Evolutionary conservation across 2,329 filamentous ascomycete genomes (phyloP).

Genomic region (Orbilia ellipsospora): DNA sequence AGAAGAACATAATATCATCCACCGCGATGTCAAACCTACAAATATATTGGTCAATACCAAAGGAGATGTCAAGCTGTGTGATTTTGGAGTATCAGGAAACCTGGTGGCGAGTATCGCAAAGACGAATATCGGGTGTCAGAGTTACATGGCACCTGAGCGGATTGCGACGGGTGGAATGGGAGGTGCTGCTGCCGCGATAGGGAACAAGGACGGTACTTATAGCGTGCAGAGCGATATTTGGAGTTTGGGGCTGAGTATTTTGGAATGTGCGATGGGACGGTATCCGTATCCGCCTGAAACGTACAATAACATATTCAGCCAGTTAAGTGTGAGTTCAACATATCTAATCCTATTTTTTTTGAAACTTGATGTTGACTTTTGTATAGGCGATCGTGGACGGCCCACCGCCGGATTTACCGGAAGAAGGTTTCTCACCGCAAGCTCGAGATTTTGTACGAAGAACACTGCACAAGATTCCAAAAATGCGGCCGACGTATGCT

Average conservation of each 20-base stretch:
- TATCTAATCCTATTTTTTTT: conserved; percentile 4
- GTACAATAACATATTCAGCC: conserved; percentile 97
- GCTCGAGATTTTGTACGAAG: conserved; percentile 87
- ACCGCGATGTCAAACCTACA: conserved; percentile 98
- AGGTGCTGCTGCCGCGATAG: conserved; percentile 68
- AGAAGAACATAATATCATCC: conserved; percentile 98
- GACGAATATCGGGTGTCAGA: conserved; percentile 98
- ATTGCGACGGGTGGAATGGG: conserved; percentile 87
- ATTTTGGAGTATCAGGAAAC: conserved; percentile 97
- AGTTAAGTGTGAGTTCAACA: conserved; percentile 81
- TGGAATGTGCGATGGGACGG: conserved; percentile 92
- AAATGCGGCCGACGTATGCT: conserved; percentile 90
- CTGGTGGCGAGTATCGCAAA: conserved; percentile 96
- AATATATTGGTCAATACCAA: conserved; percentile 92
- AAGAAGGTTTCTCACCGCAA: conserved; percentile 78
- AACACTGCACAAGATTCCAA: conserved; percentile 92
- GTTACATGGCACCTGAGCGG: conserved; percentile 97
- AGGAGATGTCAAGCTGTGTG: conserved; percentile 96
- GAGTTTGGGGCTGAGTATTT: conserved; percentile 92
- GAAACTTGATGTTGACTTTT: not conserved
- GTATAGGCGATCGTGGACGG: conserved; percentile 95
- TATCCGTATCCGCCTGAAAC: conserved; percentile 98
- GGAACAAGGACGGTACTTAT: conserved; percentile 77
- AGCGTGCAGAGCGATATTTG: conserved; percentile 98
- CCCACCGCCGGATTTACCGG: conserved; percentile 88